Percentiles rank a stretch among this genome's conserved stretches.
Conservation (phyloP, 495 filamentous ascomycete genomes). For the Annulohypoxylon stygium region DNA sequence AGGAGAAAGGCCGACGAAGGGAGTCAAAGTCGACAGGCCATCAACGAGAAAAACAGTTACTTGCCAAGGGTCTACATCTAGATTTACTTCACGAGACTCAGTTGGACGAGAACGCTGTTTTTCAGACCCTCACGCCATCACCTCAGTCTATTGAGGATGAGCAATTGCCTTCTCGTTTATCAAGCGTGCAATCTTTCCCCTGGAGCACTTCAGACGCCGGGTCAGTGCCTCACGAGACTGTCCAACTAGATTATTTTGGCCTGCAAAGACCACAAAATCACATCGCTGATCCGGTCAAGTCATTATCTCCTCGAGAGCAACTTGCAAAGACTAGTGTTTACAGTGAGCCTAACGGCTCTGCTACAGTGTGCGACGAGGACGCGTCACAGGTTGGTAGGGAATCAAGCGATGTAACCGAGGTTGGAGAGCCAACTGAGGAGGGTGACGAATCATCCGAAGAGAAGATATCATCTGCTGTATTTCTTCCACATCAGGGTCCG, state of each 20-base stretch:
- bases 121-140: constrained; percentile 28
- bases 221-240: constrained; percentile 6
- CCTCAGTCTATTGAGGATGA: constrained; percentile 38
- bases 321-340: constrained; percentile 16
- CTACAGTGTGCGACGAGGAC: constrained; percentile 21
- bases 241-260: constrained; percentile 39
- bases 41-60: constrained; percentile 52
- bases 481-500: constrained; percentile 86
- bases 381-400: constrained; percentile 36
- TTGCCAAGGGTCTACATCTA: constrained; percentile 36
- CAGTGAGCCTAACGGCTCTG: constrained; percentile 20
- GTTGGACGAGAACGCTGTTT: constrained; percentile 22
- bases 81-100: constrained; percentile 34
- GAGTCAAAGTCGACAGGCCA: constrained; percentile 50
- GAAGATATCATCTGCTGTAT: constrained; percentile 94
- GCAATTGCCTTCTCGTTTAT: constrained; percentile 30
- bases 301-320: constrained; percentile 23
- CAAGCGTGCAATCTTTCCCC: constrained; percentile 34
- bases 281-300: constrained; percentile 18
- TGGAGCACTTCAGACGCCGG: constrained; percentile 21
- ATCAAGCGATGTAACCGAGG: constrained; percentile 51
- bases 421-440: constrained; percentile 66
- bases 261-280: constrained; percentile 28
- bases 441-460: constrained; percentile 91
- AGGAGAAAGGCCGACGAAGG: constrained; percentile 62